Evolutionary conservation across 176 grass and related monocot species (phyloP), one percentile per base, ranked within the genome.

Genomic region (Tuctoria greenei): DNA sequence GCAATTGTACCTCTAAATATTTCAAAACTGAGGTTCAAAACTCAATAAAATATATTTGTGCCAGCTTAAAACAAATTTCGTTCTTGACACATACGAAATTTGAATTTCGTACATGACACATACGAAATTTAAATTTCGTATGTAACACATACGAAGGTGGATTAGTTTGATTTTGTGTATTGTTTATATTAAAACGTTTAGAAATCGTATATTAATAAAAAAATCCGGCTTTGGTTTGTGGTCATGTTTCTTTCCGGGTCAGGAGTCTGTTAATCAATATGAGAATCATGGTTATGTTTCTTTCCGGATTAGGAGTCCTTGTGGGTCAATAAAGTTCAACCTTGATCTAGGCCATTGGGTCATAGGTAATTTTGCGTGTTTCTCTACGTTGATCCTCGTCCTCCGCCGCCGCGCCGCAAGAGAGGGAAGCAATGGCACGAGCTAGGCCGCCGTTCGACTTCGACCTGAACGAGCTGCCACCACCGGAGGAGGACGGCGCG

Each of bases 391-490:
- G 54, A 70, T 70, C 52, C 42, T 20, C 11, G 4, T 17, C 52
- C 41, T 50, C 72, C 73, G 18, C 16, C 16, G 18, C 11, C 14
- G 14, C 23, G 10, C 46, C 16, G 24, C 10, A 3, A 26, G 21
- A 1, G 21, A 8, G 59, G 5, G 59, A 58, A 46, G 61, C 50
- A 20, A 50, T 79, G 82, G 46, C 43, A 4, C 34, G 6, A 6
- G 42, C 20, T 10, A 21, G 34, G 17, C 65, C 36, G 75, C 17
- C 55, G 31, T 79, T 85, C 61, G 75, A 79, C 35, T 69, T 83
- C 42, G 81, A 69, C 64, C 69, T 85, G 8, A 85, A 85, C 42
- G 61, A 80, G 62, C 31, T 5, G 12, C 51, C 62, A 16, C 81
- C 62, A 7, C 26, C 46, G 11, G 40, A 79, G 8, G 34, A 64